A percentile compares a stretch with the other conserved stretches of the same genome.
Conservation (phyloP, 2,329 filamentous ascomycete species). For the Triangularia setosa region DNA sequence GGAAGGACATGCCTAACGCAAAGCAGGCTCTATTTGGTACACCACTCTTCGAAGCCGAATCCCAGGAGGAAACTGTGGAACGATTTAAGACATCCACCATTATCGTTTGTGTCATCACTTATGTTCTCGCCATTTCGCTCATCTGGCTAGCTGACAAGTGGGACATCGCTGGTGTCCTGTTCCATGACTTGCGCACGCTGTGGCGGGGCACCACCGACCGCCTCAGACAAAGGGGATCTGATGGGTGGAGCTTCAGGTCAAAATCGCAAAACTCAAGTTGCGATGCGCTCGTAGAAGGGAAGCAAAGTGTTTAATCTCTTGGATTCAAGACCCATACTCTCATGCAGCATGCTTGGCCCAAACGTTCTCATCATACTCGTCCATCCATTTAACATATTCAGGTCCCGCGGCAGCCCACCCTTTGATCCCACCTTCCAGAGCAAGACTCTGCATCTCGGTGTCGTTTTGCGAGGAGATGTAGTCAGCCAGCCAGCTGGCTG, state of each 20-base stretch:
- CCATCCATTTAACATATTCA: conserved; percentile 46
- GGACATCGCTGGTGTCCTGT: conserved; percentile 1
- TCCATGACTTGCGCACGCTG: background rate
- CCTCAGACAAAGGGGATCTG: background rate
- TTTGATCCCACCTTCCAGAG: conserved; percentile 50
- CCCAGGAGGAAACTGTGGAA: background rate
- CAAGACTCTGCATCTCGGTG: conserved; percentile 42
- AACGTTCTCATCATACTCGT: conserved; percentile 39
- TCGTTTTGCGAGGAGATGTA: conserved; percentile 42
- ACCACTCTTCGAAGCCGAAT: conserved; percentile 6
- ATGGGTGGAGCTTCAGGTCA: background rate
- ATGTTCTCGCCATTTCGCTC: conserved; percentile 5
- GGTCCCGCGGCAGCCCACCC: conserved; percentile 48
- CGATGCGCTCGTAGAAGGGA: background rate
- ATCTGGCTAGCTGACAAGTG: conserved; percentile 6
- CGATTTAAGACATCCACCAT: conserved; percentile 10
- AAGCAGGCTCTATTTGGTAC: conserved; percentile 9
- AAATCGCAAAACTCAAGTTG: background rate
- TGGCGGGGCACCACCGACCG: background rate
- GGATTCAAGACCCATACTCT: no score
- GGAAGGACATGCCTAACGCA: background rate
- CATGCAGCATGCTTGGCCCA: conserved; percentile 28
- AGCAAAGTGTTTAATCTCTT: background rate
- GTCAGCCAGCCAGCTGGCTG: conserved; percentile 54
- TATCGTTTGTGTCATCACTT: conserved; percentile 8